Percentiles rank a stretch among this genome's conserved stretches.
These are phyloP conservation scores for Tripterygium wilfordii DNA, from an alignment of 177 flowering plant genomes.

Conservation along the genomic window DNA sequence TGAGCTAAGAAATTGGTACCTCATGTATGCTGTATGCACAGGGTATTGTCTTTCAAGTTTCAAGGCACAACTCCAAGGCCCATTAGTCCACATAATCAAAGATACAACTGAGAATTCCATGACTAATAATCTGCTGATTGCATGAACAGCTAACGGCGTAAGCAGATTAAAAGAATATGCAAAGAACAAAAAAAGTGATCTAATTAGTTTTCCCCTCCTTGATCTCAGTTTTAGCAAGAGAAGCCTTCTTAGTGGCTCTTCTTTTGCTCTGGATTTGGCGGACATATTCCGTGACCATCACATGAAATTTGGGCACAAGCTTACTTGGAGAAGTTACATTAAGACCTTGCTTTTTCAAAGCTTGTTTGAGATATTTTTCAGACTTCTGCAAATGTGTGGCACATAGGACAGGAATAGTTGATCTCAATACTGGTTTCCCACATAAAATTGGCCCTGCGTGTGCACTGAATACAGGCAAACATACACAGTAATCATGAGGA, in stretches of 20 bases:
- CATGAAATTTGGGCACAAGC: constrained; percentile 71
- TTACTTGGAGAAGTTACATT: constrained; percentile 54
- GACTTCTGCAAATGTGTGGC: constrained; percentile 54
- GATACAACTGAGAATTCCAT: too few species aligned
- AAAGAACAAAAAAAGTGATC: background rate
- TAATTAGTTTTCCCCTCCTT: constrained; percentile 24
- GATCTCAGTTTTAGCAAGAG: constrained; percentile 9
- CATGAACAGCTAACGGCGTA: background rate
- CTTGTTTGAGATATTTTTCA: constrained; percentile 49
- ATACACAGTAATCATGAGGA: too few species aligned
- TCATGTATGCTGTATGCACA: constrained; percentile 5
- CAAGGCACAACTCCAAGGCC: constrained; percentile 4
- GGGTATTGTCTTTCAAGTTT: background rate
- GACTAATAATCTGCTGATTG: background rate
- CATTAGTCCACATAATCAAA: background rate
- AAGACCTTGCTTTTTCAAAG: constrained; percentile 77
- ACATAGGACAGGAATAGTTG: constrained; percentile 64
- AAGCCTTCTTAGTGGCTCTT: constrained; percentile 32
- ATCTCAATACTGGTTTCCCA: constrained; percentile 64
- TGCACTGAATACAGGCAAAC: constrained; percentile 39
- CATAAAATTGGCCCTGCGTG: constrained; percentile 56
- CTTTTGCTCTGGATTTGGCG: constrained; percentile 66
- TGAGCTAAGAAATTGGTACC: background rate
- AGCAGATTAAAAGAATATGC: background rate
- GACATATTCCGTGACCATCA: constrained; percentile 65